A percentile compares a stretch with the other conserved stretches of the same genome.
phyloP scores from a whole-genome alignment of 805 yeast species.

The Crinitomyces ghanaensis region DNA sequence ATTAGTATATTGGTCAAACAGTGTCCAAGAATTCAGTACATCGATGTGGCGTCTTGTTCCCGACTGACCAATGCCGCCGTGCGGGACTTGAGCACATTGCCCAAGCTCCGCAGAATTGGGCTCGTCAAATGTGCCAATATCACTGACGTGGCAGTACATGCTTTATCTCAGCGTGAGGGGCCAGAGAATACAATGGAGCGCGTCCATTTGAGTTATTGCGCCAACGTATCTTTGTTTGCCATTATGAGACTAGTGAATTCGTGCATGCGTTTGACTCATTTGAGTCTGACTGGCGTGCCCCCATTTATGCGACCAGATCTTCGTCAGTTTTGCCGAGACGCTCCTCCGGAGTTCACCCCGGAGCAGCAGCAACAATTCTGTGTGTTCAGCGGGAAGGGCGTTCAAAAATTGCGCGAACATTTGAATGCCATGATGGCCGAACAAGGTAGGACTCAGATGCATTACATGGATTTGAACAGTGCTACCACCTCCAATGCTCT shows the following conservation, averaged over 20 bases:
- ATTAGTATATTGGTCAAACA: slow-evolving; percentile 60
- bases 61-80: slow-evolving; percentile 79
- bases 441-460: not conserved
- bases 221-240: slow-evolving; percentile 67
- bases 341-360: slow-evolving; percentile 85
- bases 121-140: slow-evolving; percentile 83
- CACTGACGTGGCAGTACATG: slow-evolving; percentile 68
- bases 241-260: slow-evolving; percentile 60
- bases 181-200: slow-evolving; percentile 78
- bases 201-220: slow-evolving; percentile 86
- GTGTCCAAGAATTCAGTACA: slow-evolving; percentile 80
- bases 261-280: slow-evolving; percentile 80
- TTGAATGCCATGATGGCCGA: slow-evolving; percentile 29
- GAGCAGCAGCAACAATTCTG: slow-evolving; percentile 80
- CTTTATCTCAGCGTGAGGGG: slow-evolving; percentile 52
- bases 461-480: not conserved
- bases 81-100: slow-evolving; percentile 60
- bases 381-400: slow-evolving; percentile 89
- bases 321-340: slow-evolving; percentile 76
- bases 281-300: slow-evolving; percentile 82
- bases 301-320: slow-evolving; percentile 83
- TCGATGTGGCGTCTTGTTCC: slow-evolving; percentile 89
- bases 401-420: slow-evolving; percentile 59
- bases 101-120: slow-evolving; percentile 81
- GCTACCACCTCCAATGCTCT: not conserved